These are phyloP conservation scores for Venturia asperata DNA, from an alignment of 2,329 filamentous ascomycete species.

Conservation along the genomic window DNA sequence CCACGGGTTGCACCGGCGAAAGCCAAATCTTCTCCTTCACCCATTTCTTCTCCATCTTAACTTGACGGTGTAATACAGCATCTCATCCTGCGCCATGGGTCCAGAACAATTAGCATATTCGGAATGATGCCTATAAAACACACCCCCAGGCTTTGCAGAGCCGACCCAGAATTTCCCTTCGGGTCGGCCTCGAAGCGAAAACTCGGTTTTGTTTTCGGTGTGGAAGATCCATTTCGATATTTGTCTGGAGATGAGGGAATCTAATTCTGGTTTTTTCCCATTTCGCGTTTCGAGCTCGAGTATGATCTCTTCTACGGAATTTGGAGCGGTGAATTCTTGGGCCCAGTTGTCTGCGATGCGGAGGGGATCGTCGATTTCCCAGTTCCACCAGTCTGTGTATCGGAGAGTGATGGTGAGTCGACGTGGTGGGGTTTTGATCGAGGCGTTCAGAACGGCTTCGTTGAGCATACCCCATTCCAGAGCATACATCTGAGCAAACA, in stretches of 20 bases:
- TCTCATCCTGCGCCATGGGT: background rate
- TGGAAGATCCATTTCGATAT: conserved; percentile 5
- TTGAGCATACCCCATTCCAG: conserved; percentile 4
- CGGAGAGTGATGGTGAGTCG: conserved; percentile 10
- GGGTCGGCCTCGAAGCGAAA: background rate
- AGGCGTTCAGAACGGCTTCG: background rate
- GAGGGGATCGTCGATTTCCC: background rate
- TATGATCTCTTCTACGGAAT: conserved; percentile 2
- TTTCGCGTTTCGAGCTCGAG: conserved; percentile 7
- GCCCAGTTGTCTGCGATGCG: background rate
- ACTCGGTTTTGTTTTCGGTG: background rate
- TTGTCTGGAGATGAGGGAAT: conserved; percentile 5
- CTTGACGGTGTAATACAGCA: conserved; percentile 9
- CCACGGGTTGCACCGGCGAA: background rate
- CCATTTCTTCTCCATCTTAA: background rate
- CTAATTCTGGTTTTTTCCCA: conserved; percentile 10
- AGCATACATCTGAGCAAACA: conserved; percentile 10
- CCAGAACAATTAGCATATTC: background rate
- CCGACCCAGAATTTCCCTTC: background rate
- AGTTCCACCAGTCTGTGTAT: conserved; percentile 16
- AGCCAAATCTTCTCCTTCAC: background rate
- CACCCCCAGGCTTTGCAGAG: background rate
- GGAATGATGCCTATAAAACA: background rate
- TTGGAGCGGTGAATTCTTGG: background rate
- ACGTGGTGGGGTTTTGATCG: background rate